phyloP scores from a whole-genome alignment of 2,329 filamentous ascomycete genomes.

The Tricladium varicosporioides region DNA sequence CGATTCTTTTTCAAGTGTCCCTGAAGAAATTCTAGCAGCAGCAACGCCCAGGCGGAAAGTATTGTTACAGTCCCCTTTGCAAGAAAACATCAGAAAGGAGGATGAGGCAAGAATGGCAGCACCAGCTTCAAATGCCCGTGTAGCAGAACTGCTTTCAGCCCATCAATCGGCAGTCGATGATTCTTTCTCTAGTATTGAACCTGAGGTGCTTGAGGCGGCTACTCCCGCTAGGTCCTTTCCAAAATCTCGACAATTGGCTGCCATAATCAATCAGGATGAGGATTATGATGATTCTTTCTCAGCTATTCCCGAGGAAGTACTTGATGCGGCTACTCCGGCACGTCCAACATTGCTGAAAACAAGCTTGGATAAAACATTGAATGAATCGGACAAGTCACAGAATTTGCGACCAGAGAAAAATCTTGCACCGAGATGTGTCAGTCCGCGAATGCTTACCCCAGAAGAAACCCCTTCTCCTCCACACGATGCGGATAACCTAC shows the following conservation, averaged over 20 bases:
- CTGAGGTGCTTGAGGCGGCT: conserved; percentile 22
- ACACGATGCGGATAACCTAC: conserved; percentile 5
- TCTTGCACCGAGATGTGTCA: conserved; percentile 7
- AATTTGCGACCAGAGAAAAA: conserved; percentile 7
- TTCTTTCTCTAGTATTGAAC: conserved; percentile 21
- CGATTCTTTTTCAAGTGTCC: conserved; percentile 29
- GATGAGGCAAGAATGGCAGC: conserved; percentile 28
- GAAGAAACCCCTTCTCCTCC: conserved; percentile 33
- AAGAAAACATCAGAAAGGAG: conserved; percentile 15
- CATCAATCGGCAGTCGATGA: conserved; percentile 9
- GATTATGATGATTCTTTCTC: conserved; percentile 29
- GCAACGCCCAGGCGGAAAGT: conserved; percentile 15
- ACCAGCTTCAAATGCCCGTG: conserved; percentile 21
- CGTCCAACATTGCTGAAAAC: conserved; percentile 11
- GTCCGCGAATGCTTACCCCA: conserved; percentile 27
- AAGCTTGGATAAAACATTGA: not conserved
- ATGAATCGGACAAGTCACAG: conserved; percentile 4
- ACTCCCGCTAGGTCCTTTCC: conserved; percentile 12
- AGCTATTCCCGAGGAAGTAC: conserved; percentile 14
- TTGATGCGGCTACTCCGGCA: conserved; percentile 19
- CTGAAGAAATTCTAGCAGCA: conserved; percentile 23
- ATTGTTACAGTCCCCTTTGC: not conserved
- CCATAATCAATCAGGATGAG: conserved; percentile 7
- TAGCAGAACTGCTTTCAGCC: conserved; percentile 13
- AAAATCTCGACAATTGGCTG: conserved; percentile 4